Evolutionary conservation across 2,329 filamentous ascomycete genomes (phyloP).

Genomic region (Trichophaea hybrida): DNA sequence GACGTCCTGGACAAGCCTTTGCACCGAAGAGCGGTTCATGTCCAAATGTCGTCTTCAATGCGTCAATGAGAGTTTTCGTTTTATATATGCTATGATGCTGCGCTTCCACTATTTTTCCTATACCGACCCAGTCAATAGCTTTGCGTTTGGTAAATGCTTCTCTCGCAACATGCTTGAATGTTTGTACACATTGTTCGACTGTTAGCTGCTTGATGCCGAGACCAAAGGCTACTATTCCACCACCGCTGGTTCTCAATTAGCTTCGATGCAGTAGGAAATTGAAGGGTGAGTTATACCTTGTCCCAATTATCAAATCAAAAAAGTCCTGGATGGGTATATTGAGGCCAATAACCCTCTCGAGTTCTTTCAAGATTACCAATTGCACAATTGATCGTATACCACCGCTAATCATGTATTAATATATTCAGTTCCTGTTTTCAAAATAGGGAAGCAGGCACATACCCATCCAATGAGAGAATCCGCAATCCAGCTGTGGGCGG

Average conservation of each 20-base stretch:
- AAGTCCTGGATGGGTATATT: slow-evolving; percentile 34
- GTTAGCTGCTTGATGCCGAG: slow-evolving; percentile 32
- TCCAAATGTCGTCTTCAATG: slow-evolving; percentile 29
- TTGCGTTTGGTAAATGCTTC: slow-evolving; percentile 34
- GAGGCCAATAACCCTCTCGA: slow-evolving; percentile 33
- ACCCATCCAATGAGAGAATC: slow-evolving; percentile 35
- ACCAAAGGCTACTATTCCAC: slow-evolving; percentile 35
- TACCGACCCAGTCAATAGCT: slow-evolving; percentile 29
- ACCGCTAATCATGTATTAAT: slow-evolving; percentile 29
- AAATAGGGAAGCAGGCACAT: slow-evolving; percentile 26
- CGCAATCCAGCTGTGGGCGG: slow-evolving; percentile 31
- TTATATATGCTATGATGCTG: slow-evolving; percentile 29
- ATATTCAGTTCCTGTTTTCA: slow-evolving; percentile 14
- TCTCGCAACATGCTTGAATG: slow-evolving; percentile 32
- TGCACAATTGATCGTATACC: slow-evolving; percentile 37
- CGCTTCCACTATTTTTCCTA: slow-evolving; percentile 28
- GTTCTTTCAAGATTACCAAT: slow-evolving; percentile 33
- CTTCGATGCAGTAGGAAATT: not conserved
- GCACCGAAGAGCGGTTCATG: slow-evolving; percentile 32
- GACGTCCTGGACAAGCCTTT: slow-evolving; percentile 15
- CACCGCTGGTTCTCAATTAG: slow-evolving; percentile 29
- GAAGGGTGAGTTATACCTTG: slow-evolving; percentile 27
- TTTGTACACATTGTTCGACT: slow-evolving; percentile 32
- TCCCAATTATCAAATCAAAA: slow-evolving; percentile 39
- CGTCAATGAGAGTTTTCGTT: slow-evolving; percentile 31